Evolutionary conservation across 2,329 filamentous ascomycete species (phyloP), one percentile per base, ranked within the genome.

Genomic region (Bisporella sp.): DNA sequence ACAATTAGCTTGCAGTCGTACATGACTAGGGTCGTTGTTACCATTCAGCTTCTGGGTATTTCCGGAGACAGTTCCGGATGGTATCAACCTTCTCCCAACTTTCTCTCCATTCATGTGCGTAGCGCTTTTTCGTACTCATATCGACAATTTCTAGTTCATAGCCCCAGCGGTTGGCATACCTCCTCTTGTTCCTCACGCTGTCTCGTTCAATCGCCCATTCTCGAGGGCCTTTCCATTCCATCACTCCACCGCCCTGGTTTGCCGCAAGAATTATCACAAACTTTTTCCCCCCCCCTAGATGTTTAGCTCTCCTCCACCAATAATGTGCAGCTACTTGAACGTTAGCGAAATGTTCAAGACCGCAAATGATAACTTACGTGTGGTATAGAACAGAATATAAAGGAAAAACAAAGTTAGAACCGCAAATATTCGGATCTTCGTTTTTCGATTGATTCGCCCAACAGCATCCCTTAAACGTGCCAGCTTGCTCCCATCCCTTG

Each of bases 31-130:
- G 35, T n/a, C 5, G 4, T 45, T 70, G 83, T 69, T 75, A 96
- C 93, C 93, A 99, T 74, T 99, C 92, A 33, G 92, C 93, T 57
- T 95, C 79, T 31, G 93, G 93, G 65, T 97, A 96, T 68, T 96
- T 96, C 66, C 84, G 81, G 78, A 99, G 84, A 42, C 86, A 84
- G 54, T 89, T 87, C 54, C 92, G 83, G 62, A 99, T 82, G 41
- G 89, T 89, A 67, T 99, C 93, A 54, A 96, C 91, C 75, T 97
- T 99, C 71, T 99, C 93, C 93, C 93, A 99, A 68, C 92, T 95
- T 71, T 99, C 93, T 63, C 93, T 82, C 93, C 93, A 99, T 71
- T 99, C 93, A 71, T 99, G 93, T 31, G 93, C 92, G 67, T 99
- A 99, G 58, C 91, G 84, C 73, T 96, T 97, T 78, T 96, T 96